phyloP scores from a whole-genome alignment of 306 rosid species.

The Cicer yamashitae region DNA sequence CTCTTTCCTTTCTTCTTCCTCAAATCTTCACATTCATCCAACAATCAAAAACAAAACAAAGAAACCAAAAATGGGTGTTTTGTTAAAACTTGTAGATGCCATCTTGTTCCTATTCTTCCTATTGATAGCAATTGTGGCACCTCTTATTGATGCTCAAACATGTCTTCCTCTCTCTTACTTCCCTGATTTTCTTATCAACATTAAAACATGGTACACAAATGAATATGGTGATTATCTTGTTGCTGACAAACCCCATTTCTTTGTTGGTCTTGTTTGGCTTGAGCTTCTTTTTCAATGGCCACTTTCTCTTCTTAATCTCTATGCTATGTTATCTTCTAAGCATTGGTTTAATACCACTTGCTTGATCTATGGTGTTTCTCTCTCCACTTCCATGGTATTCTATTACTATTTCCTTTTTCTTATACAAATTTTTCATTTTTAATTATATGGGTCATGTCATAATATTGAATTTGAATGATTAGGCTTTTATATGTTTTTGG shows the following conservation, averaged over 20 bases:
- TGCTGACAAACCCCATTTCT: constrained; percentile 66
- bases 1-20: background rate
- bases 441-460: constrained; percentile 1
- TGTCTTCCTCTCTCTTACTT: constrained; percentile 55
- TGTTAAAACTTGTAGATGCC: constrained; percentile 61
- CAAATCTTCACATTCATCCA: constrained; percentile 1
- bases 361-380: constrained; percentile 72
- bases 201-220: constrained; percentile 53
- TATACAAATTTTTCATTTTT: background rate
- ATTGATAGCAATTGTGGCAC: constrained; percentile 52
- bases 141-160: constrained; percentile 64
- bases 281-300: constrained; percentile 88
- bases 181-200: constrained; percentile 54
- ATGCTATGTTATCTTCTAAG: constrained; percentile 59
- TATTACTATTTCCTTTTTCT: background rate
- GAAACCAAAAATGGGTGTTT: constrained; percentile 45
- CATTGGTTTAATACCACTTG: constrained; percentile 82
- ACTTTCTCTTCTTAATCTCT: constrained; percentile 61
- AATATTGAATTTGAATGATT: constrained; percentile 13
- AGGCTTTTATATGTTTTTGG: constrained; percentile 4
- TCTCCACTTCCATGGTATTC: constrained; percentile 66
- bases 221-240: constrained; percentile 65
- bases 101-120: constrained; percentile 61
- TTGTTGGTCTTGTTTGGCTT: constrained; percentile 70
- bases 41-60: background rate